phyloP scores from a whole-genome alignment of 2,329 filamentous ascomycete species.

The Cordyceps pruinosa region DNA sequence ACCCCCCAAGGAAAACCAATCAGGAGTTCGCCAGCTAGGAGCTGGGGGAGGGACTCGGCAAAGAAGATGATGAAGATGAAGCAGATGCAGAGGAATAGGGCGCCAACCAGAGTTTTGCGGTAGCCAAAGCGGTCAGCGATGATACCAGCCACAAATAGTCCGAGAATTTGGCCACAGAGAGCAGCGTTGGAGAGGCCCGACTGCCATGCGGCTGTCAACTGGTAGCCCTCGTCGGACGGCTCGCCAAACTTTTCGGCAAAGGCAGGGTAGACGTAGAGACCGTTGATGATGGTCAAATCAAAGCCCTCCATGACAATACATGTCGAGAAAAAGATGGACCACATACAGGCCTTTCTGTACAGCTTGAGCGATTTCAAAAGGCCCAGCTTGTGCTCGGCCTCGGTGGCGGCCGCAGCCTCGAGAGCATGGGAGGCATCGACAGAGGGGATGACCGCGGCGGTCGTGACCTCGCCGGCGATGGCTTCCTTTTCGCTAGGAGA shows the following conservation, averaged over 20 bases:
- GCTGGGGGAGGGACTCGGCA: constrained; percentile 31
- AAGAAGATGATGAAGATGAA: constrained; percentile 47
- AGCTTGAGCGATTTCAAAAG: constrained; percentile 31
- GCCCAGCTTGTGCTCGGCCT: constrained; percentile 28
- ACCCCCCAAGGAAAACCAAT: constrained; percentile 41
- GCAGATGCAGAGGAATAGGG: constrained; percentile 30
- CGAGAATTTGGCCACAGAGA: constrained; percentile 42
- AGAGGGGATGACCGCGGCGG: background rate
- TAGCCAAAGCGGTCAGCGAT: constrained; percentile 41
- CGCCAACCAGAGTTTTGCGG: constrained; percentile 39
- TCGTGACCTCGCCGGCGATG: background rate
- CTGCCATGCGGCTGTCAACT: constrained; percentile 46
- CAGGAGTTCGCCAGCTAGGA: constrained; percentile 39
- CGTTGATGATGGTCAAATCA: constrained; percentile 32
- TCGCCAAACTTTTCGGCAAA: constrained; percentile 35
- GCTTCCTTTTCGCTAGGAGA: background rate
- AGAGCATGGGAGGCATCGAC: constrained; percentile 6
- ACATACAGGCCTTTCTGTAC: constrained; percentile 31
- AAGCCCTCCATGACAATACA: constrained; percentile 36
- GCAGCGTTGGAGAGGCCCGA: constrained; percentile 42
- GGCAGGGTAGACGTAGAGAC: constrained; percentile 34
- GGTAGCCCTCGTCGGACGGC: constrained; percentile 31
- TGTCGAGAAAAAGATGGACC: constrained; percentile 31
- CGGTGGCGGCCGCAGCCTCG: constrained; percentile 22
- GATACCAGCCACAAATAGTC: constrained; percentile 42